Conservation (phyloP, 179 eudicot species). For the Spinacia oleracea region DNA sequence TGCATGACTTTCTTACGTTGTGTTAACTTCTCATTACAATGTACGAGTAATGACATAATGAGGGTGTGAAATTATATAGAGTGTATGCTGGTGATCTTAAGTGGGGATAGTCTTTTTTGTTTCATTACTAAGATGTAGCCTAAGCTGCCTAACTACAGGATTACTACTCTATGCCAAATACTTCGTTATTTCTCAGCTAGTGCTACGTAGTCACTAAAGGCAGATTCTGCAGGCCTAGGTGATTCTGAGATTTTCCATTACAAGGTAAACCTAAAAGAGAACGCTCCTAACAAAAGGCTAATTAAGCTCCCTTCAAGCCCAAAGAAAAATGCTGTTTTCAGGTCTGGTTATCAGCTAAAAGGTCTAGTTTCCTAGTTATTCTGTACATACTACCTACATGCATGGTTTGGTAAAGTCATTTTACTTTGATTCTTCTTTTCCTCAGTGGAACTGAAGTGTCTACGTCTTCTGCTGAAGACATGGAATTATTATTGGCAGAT, state of each 20-base stretch:
- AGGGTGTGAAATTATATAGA: neutral
- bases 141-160: neutral
- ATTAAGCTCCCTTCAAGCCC: slow-evolving; percentile 54
- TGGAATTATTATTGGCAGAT: slow-evolving; percentile 42
- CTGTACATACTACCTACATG: neutral
- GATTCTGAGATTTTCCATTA: slow-evolving; percentile 55
- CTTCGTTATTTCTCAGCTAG: slow-evolving; percentile 15
- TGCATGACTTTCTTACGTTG: neutral
- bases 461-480: slow-evolving; percentile 37
- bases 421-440: slow-evolving; percentile 10
- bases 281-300: slow-evolving; percentile 35
- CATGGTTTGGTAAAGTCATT: neutral
- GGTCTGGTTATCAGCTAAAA: slow-evolving; percentile 34
- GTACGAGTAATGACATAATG: too few relatives aligned
- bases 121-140: too few relatives aligned
- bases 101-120: neutral
- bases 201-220: slow-evolving; percentile 12
- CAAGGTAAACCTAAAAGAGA: slow-evolving; percentile 53
- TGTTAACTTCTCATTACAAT: neutral
- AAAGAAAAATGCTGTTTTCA: slow-evolving; percentile 64
- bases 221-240: slow-evolving; percentile 39
- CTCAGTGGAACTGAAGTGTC: slow-evolving; percentile 83
- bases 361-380: neutral
- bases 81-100: neutral
- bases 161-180: neutral